phyloP scores from a whole-genome alignment of 2,329 filamentous ascomycete species.

The Fusarium xylarioides region DNA sequence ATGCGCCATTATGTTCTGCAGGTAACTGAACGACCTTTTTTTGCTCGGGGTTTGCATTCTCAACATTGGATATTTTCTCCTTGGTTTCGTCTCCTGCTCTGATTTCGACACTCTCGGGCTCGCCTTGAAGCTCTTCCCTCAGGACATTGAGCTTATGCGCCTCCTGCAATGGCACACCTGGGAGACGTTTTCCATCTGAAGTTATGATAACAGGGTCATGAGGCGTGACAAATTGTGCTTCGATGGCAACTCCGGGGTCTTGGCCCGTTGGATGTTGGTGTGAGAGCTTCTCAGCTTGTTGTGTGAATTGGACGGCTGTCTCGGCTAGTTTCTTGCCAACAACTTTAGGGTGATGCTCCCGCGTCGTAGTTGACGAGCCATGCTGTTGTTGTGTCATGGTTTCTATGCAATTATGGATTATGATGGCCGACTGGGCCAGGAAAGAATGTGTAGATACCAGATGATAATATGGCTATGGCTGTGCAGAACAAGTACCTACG shows the following conservation, averaged over 20 bases:
- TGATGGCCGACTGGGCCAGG: background rate
- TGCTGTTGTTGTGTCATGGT: constrained; percentile 28
- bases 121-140: constrained; percentile 57
- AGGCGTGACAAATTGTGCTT: constrained; percentile 73
- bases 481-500: background rate
- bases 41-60: constrained; percentile 41
- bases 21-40: constrained; percentile 41
- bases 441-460: background rate
- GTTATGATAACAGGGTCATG: constrained; percentile 78
- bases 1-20: constrained; percentile 45
- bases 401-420: background rate
- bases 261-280: constrained; percentile 47
- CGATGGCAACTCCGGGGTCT: constrained; percentile 59
- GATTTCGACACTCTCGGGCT: constrained; percentile 41
- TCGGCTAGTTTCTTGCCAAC: constrained; percentile 45
- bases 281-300: constrained; percentile 69
- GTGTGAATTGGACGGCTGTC: constrained; percentile 64
- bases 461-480: background rate
- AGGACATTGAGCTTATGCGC: constrained; percentile 75
- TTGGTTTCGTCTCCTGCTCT: constrained; percentile 39
- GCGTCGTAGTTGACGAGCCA: constrained; percentile 10
- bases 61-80: constrained; percentile 44
- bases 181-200: constrained; percentile 71
- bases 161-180: constrained; percentile 74
- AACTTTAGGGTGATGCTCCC: constrained; percentile 14